A percentile compares a stretch with the other conserved stretches of the same genome.
phyloP scores from a whole-genome alignment of 495 filamentous ascomycete species.

The Neurospora intermedia region DNA sequence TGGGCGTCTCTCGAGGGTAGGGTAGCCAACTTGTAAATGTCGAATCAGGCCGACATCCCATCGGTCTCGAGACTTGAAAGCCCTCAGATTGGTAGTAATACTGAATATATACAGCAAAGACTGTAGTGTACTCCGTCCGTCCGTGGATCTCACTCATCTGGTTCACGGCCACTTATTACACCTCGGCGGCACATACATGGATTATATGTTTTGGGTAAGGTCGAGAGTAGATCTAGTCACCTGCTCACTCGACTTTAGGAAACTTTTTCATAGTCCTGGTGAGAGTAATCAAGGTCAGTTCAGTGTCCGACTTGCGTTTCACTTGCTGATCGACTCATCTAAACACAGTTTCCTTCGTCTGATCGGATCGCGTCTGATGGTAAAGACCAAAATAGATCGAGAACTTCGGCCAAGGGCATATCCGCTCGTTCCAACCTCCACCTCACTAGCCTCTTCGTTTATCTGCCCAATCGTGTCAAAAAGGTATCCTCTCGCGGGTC shows the following conservation, averaged over 20 bases:
- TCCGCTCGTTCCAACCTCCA: neutral
- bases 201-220: neutral
- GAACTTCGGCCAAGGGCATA: neutral
- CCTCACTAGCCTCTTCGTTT: neutral
- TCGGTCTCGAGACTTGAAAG: neutral
- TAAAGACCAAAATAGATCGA: neutral
- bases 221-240: neutral
- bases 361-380: neutral
- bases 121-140: neutral
- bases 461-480: neutral
- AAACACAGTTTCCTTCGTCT: neutral
- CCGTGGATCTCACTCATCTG: neutral
- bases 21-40: neutral
- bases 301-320: neutral
- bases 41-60: constrained; percentile 15
- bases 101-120: neutral
- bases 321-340: neutral
- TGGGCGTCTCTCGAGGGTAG: neutral
- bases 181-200: neutral
- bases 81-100: neutral
- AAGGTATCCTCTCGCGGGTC: neutral
- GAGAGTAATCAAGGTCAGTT: neutral
- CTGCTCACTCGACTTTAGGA: too few species aligned
- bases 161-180: neutral
- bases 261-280: neutral